Conservation (phyloP, 2,329 filamentous ascomycete species). For the Orbilia oligospora region DNA sequence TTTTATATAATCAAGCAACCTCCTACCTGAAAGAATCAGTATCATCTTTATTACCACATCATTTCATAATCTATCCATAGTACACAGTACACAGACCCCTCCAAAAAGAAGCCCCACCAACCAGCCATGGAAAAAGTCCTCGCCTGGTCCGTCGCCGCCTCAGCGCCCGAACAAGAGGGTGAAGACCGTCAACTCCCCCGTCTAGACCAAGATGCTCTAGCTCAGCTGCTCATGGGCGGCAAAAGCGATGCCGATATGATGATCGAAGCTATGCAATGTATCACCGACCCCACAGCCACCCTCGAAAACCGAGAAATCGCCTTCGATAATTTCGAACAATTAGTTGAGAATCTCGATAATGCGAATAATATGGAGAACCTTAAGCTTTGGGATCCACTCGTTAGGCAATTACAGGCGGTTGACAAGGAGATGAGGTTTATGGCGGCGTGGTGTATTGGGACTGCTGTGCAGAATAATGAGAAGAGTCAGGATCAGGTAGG, state of each 20-base stretch:
- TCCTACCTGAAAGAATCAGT: neutral
- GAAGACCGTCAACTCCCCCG: conserved; percentile 65
- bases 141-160: conserved; percentile 65
- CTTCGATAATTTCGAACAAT: conserved; percentile 94
- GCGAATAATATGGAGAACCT: conserved; percentile 90
- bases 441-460: conserved; percentile 95
- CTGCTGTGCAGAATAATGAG: conserved; percentile 95
- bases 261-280: conserved; percentile 83
- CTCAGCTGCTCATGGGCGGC: conserved; percentile 83
- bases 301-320: conserved; percentile 84
- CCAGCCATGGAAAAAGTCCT: conserved; percentile 66
- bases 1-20: neutral
- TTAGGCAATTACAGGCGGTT: conserved; percentile 77
- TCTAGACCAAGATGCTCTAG: conserved; percentile 76
- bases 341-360: conserved; percentile 94
- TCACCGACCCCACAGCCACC: conserved; percentile 76
- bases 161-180: conserved; percentile 65
- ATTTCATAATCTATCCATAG: neutral
- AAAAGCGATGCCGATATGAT: conserved; percentile 89
- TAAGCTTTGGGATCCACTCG: conserved; percentile 84
- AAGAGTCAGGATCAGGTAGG: conserved; percentile 79
- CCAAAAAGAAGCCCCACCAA: conserved; percentile 56
- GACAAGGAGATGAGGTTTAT: conserved; percentile 82
- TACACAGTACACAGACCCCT: no score
- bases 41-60: neutral